Conservation (phyloP, 768 basidiomycete species). For the Sutorius australiensis region DNA sequence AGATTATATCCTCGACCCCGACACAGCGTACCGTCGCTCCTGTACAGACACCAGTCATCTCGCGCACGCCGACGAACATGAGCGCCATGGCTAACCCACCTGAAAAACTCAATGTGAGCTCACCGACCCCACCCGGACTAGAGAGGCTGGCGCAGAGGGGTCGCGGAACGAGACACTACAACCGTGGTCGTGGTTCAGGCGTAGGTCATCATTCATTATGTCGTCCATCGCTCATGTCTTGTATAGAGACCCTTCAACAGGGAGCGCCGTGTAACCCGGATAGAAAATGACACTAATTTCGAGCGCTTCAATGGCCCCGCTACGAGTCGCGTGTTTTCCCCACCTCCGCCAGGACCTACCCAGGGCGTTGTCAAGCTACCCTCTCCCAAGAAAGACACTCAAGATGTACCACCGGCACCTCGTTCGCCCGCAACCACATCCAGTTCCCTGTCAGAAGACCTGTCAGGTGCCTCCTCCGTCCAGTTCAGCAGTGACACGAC, state of each 20-base stretch:
- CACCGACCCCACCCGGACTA: constrained; percentile 13
- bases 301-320: constrained; percentile 7
- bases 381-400: not conserved
- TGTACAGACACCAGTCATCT: not conserved
- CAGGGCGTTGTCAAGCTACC: constrained; percentile 11
- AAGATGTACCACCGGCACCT: not conserved
- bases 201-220: constrained; percentile 2
- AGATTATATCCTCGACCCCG: constrained; percentile 6
- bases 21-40: not conserved
- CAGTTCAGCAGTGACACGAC: constrained; percentile 16
- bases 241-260: constrained; percentile 2
- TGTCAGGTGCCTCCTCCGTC: constrained; percentile 11
- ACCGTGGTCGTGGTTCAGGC: not conserved
- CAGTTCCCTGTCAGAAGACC: constrained; percentile 18
- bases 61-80: not conserved
- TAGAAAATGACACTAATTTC: not conserved
- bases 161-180: not conserved
- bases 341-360: not conserved
- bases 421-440: constrained; percentile 10
- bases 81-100: not conserved
- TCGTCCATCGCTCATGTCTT: not conserved
- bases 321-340: constrained; percentile 1
- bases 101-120: not conserved
- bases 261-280: not conserved
- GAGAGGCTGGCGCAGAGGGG: not conserved